Conservation (phyloP, 768 basidiomycete species). For the Pholiota conissans region DNA sequence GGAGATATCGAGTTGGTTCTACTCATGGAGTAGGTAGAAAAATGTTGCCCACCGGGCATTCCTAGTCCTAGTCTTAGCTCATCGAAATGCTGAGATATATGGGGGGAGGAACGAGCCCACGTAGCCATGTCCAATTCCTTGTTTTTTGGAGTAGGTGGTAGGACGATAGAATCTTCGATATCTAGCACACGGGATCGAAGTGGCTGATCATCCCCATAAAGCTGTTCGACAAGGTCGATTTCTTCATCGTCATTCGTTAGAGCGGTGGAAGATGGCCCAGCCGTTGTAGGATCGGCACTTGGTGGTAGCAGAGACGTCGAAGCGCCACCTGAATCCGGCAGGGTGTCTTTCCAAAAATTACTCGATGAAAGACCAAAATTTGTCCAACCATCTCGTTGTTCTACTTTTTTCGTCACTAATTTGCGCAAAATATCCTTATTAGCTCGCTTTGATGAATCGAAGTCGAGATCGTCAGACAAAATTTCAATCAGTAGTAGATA, state of each 20-base stretch:
- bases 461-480: constrained; percentile 86
- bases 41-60: constrained; percentile 8
- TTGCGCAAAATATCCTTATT: constrained; percentile 88
- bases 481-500: constrained; percentile 93
- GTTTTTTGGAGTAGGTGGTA: constrained; percentile 84
- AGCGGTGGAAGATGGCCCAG: constrained; percentile 19
- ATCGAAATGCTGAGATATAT: constrained; percentile 33
- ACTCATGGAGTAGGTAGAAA: constrained; percentile 15
- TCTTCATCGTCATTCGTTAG: constrained; percentile 63
- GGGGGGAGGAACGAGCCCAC: constrained; percentile 69
- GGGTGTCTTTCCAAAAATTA: constrained; percentile 20
- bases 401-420: constrained; percentile 66
- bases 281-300: constrained; percentile 20
- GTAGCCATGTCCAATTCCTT: constrained; percentile 83
- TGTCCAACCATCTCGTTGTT: constrained; percentile 55
- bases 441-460: constrained; percentile 78
- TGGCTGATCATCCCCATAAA: constrained; percentile 80
- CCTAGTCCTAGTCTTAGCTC: constrained; percentile 9
- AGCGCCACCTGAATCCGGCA: constrained; percentile 13
- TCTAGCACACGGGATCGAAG: constrained; percentile 72
- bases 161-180: constrained; percentile 79
- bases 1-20: constrained; percentile 14
- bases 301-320: constrained; percentile 12
- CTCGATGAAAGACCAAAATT: constrained; percentile 35
- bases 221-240: constrained; percentile 94